Percentiles rank a stretch among this genome's conserved stretches.
Conservation (phyloP, 768 basidiomycete species). For the Mycena floridula region DNA sequence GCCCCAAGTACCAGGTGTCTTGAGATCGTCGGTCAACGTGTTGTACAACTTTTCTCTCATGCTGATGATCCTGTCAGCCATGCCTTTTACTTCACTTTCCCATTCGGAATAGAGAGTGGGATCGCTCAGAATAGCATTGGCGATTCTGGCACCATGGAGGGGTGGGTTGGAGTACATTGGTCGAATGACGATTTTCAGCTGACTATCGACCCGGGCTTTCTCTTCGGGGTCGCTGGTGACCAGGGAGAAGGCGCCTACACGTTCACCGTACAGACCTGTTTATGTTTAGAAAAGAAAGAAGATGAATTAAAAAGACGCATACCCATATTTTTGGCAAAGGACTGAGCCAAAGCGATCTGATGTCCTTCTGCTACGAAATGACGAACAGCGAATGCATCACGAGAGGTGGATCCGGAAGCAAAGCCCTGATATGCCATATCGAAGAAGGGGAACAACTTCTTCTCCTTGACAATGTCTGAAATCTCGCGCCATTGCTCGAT, state of each 20-base stretch:
- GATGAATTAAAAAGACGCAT: too few species aligned
- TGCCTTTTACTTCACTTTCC: conserved; percentile 89
- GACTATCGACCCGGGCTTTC: conserved; percentile 84
- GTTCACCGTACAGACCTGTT: conserved; percentile 96
- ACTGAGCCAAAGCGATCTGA: conserved; percentile 87
- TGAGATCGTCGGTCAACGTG: conserved; percentile 65
- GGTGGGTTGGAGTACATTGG: conserved; percentile 99
- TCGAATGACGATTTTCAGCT: conserved; percentile 91
- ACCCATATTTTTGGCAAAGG: conserved; percentile 99
- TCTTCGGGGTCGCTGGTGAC: conserved; percentile 63
- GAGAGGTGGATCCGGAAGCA: conserved; percentile 85
- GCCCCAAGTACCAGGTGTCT: conserved; percentile 92
- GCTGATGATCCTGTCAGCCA: conserved; percentile 92
- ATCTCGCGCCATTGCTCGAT: conserved; percentile 89
- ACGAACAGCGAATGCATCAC: conserved; percentile 92
- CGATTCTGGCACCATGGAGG: conserved; percentile 82
- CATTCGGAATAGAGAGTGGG: conserved; percentile 76
- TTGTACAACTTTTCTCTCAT: conserved; percentile 86
- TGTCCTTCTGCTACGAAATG: conserved; percentile 90
- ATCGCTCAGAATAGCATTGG: conserved; percentile 75
- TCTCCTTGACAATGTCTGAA: conserved; percentile 82
- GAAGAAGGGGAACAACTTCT: conserved; percentile 94
- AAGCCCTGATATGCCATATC: conserved; percentile 99
- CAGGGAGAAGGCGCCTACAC: conserved; percentile 94
- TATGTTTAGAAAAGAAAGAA: too few species aligned